Evolutionary conservation across 2,329 filamentous ascomycete genomes (phyloP).

Genomic region (Microcyclospora pomicola): DNA sequence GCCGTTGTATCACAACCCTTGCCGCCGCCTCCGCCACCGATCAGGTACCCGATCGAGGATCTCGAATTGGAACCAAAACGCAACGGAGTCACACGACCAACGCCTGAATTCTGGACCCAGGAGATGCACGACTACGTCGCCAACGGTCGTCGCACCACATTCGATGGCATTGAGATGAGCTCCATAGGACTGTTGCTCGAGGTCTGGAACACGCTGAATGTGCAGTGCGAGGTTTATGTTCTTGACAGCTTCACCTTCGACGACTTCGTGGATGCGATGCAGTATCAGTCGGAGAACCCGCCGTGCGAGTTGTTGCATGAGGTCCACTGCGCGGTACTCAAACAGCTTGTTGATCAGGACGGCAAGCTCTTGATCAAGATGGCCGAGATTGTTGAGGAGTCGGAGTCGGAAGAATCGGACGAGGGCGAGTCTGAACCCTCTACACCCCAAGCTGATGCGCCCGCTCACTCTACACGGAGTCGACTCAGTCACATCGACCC

Average conservation of each 20-base stretch:
- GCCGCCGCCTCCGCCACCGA: constrained; percentile 52
- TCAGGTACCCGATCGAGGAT: constrained; percentile 95
- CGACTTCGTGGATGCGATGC: constrained; percentile 81
- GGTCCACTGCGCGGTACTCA: constrained; percentile 80
- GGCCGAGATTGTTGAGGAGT: constrained; percentile 60
- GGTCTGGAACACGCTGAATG: constrained; percentile 92
- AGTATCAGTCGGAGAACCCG: constrained; percentile 52
- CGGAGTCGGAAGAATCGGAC: constrained; percentile 56
- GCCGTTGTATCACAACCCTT: constrained; percentile 21
- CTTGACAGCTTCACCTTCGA: constrained; percentile 97
- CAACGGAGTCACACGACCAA: constrained; percentile 53
- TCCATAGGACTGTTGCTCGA: constrained; percentile 78
- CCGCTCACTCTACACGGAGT: constrained; percentile 68
- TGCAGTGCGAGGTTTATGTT: constrained; percentile 91
- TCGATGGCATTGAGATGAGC: constrained; percentile 56
- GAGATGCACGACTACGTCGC: constrained; percentile 24
- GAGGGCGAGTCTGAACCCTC: constrained; percentile 36
- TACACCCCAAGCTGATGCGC: constrained; percentile 55
- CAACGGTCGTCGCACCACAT: constrained; percentile 18
- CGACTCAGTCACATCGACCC: constrained; percentile 59
- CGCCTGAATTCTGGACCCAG: constrained; percentile 61
- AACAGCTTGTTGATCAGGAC: constrained; percentile 66
- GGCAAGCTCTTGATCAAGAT: constrained; percentile 65
- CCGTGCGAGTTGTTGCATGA: constrained; percentile 80
- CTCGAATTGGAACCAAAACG: constrained; percentile 59